Evolutionary conservation across 2,329 filamentous ascomycete species (phyloP).

Genomic region (Aureobasidium sp.): DNA sequence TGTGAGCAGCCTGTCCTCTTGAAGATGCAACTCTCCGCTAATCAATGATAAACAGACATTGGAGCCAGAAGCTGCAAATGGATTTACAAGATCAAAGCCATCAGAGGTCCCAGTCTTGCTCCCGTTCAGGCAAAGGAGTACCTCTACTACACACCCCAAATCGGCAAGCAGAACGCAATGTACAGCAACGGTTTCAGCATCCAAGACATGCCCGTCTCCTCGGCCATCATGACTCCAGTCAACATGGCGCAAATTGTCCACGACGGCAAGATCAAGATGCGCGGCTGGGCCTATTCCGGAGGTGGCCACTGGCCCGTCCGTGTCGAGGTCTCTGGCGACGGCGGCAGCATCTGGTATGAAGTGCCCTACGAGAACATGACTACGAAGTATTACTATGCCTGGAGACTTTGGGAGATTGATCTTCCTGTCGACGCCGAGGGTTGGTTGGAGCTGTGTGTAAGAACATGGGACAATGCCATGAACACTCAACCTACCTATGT

Average conservation of each 20-base stretch:
- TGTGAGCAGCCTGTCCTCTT: not conserved
- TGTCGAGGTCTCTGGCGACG: constrained; percentile 56
- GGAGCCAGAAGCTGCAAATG: constrained; percentile 58
- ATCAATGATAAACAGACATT: constrained; percentile 37
- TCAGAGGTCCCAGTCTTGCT: constrained; percentile 46
- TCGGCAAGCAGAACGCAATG: constrained; percentile 57
- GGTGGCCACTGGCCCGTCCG: constrained; percentile 44
- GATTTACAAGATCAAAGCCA: constrained; percentile 55
- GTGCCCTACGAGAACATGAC: constrained; percentile 53
- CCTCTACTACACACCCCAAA: constrained; percentile 59
- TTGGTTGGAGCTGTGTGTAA: constrained; percentile 37
- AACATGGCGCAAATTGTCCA: constrained; percentile 55
- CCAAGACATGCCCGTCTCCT: constrained; percentile 63
- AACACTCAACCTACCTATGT: constrained; percentile 39
- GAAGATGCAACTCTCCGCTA: constrained; percentile 20
- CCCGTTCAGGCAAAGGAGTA: constrained; percentile 60
- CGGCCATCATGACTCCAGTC: constrained; percentile 57
- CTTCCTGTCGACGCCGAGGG: constrained; percentile 48
- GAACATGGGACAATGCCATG: constrained; percentile 38
- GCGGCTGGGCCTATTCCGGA: constrained; percentile 38
- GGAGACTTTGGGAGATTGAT: constrained; percentile 56
- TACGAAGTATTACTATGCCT: constrained; percentile 54
- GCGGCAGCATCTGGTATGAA: constrained; percentile 56
- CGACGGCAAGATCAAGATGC: constrained; percentile 48
- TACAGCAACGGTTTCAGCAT: constrained; percentile 56